phyloP scores from a whole-genome alignment of 2,329 filamentous ascomycete species.

The Cytospora piceae region DNA sequence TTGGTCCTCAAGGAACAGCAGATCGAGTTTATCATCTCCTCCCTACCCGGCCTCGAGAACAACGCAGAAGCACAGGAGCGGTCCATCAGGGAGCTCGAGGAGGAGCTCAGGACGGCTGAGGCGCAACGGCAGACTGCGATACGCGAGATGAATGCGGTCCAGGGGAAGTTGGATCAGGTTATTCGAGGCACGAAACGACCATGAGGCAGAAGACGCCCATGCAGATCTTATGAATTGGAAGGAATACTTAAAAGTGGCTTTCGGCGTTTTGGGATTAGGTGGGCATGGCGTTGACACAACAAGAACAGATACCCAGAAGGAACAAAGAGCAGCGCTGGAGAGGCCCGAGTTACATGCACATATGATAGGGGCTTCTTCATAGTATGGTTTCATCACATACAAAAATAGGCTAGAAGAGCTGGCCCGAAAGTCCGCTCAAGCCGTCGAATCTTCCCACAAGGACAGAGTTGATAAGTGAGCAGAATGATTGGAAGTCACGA shows the following conservation, averaged over 20 bases:
- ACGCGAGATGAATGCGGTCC: slow-evolving; percentile 64
- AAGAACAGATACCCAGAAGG: slow-evolving; percentile 20
- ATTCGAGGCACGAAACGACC: slow-evolving; percentile 64
- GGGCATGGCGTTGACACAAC: slow-evolving; percentile 15
- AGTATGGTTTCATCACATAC: background rate
- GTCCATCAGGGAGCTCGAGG: slow-evolving; percentile 66
- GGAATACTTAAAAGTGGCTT: background rate
- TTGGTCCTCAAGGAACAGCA: slow-evolving; percentile 81
- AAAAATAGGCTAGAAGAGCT: background rate
- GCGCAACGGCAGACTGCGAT: slow-evolving; percentile 65
- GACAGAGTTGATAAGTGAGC: background rate
- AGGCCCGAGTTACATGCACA: background rate
- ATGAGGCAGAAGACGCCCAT: slow-evolving; percentile 41
- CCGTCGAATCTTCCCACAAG: background rate
- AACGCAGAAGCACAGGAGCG: slow-evolving; percentile 77
- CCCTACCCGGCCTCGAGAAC: slow-evolving; percentile 75
- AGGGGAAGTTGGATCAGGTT: slow-evolving; percentile 63
- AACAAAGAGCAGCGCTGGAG: background rate
- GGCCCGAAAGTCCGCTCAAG: background rate
- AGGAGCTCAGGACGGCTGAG: slow-evolving; percentile 66
- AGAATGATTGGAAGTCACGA: background rate
- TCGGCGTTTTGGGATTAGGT: slow-evolving; percentile 16
- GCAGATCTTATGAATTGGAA: background rate
- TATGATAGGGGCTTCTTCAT: background rate
- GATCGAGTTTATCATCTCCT: slow-evolving; percentile 76